A percentile compares a stretch with the other conserved stretches of the same genome.
Evolutionary conservation across 257 asterid genomes (phyloP).

Genomic region (Cordia subcordata): DNA sequence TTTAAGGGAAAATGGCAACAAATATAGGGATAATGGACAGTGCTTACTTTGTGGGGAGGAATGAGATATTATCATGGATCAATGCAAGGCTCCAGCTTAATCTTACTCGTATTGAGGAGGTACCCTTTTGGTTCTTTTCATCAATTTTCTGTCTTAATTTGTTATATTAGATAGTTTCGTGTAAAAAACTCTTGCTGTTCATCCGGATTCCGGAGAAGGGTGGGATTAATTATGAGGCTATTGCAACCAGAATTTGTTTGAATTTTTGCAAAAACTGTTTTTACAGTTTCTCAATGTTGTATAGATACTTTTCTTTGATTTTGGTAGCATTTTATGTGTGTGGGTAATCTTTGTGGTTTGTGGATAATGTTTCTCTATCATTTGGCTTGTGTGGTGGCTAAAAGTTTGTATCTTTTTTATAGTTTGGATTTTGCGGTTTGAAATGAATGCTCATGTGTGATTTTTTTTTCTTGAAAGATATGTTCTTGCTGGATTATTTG

Average conservation of each 20-base stretch:
- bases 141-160: neutral
- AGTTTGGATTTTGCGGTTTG: neutral
- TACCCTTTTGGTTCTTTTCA: constrained; percentile 11
- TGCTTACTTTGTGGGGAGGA: constrained; percentile 87
- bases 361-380: neutral
- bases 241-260: too few species aligned
- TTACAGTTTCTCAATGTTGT: too few species aligned
- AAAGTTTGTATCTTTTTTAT: neutral
- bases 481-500: neutral
- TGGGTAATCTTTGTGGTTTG: neutral
- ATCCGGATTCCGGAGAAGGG: too few species aligned
- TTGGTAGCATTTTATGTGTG: neutral
- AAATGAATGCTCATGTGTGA: neutral
- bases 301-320: too few species aligned
- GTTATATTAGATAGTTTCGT: neutral
- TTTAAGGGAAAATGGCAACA: constrained; percentile 47
- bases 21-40: constrained; percentile 91
- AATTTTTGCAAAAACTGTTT: too few species aligned
- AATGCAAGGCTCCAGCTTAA: constrained; percentile 74
- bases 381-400: neutral
- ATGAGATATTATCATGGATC: constrained; percentile 82
- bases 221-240: too few species aligned
- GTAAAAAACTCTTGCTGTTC: too few species aligned
- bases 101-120: constrained; percentile 90
- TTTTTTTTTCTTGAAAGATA: neutral